Conservation (phyloP, 148 eudicot genomes). For the Arbutus unedo region DNA sequence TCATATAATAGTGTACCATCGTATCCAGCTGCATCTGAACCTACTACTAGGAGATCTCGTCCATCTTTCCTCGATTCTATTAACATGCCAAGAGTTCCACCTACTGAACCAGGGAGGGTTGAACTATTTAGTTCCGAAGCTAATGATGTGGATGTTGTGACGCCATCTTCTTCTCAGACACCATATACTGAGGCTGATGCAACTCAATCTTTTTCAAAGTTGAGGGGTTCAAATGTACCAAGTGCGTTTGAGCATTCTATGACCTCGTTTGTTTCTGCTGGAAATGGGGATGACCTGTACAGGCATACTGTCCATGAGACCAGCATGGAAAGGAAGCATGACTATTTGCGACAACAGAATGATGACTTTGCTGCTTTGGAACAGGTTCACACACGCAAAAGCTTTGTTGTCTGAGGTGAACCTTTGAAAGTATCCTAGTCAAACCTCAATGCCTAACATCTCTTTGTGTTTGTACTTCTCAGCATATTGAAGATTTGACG, state of each 20-base stretch:
- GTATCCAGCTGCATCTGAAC: constrained; percentile 41
- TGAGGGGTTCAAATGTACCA: constrained; percentile 19
- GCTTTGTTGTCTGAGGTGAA: background rate
- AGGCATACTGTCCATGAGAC: constrained; percentile 29
- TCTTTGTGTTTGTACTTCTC: constrained; percentile 24
- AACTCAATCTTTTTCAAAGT: constrained; percentile 26
- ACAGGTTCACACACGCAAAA: constrained; percentile 51
- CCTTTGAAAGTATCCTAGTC: background rate
- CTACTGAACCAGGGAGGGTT: constrained; percentile 33
- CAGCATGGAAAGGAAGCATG: constrained; percentile 35
- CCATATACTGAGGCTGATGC: constrained; percentile 18
- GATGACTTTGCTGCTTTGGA: constrained; percentile 95
- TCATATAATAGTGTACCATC: constrained; percentile 34
- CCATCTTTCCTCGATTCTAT: constrained; percentile 94
- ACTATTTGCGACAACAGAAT: constrained; percentile 54
- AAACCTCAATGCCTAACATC: background rate
- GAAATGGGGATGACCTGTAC: constrained; percentile 31
- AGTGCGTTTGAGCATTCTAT: constrained; percentile 17
- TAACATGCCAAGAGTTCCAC: constrained; percentile 44
- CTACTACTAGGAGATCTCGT: constrained; percentile 54
- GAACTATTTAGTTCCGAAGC: constrained; percentile 22
- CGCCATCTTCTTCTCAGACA: constrained; percentile 33
- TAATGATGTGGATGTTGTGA: constrained; percentile 31
- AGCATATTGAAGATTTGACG: constrained; percentile 98
- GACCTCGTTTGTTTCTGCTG: constrained; percentile 25